These are phyloP conservation scores for Jacaranda copaia DNA, from an alignment of 257 asterid species.

Conservation along the genomic window DNA sequence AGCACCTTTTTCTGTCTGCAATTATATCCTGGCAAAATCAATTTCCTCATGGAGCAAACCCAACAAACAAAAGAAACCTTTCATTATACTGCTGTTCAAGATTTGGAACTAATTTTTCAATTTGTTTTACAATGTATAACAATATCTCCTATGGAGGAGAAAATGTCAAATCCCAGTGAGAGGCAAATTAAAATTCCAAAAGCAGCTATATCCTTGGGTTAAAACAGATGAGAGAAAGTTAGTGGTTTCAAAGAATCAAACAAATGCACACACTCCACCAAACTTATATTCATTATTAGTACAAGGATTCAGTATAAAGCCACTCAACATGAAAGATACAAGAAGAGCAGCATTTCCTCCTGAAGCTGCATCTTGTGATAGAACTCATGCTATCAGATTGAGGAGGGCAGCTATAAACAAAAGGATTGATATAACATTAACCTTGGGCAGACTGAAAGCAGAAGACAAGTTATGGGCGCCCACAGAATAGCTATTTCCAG, in stretches of 20 bases:
- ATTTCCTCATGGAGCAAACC: no score
- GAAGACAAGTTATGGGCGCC: conserved; percentile 65
- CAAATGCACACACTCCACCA: conserved; percentile 17
- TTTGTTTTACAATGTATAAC: not conserved
- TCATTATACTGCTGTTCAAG: no score
- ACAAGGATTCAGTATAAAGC: conserved; percentile 41
- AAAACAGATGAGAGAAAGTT: not conserved
- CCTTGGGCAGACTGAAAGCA: conserved; percentile 42
- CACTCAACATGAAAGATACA: conserved; percentile 26
- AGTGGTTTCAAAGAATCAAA: conserved; percentile 31
- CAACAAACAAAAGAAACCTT: no score
- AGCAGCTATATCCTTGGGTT: not conserved
- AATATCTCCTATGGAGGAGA: not conserved
- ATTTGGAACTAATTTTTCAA: not conserved
- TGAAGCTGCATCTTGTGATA: conserved; percentile 26
- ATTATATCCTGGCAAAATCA: no score
- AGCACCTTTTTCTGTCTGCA: no score
- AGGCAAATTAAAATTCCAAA: no score
- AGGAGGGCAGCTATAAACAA: conserved; percentile 44
- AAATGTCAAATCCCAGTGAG: no score
- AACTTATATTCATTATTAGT: conserved; percentile 31
- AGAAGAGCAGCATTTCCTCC: conserved; percentile 33
- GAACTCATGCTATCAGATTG: conserved; percentile 47
- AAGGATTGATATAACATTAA: conserved; percentile 46
- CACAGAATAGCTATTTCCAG: conserved; percentile 61